These are phyloP conservation scores for Ganoderma meredithae DNA, from an alignment of 1,284 basidiomycete species.

Conservation along the genomic window DNA sequence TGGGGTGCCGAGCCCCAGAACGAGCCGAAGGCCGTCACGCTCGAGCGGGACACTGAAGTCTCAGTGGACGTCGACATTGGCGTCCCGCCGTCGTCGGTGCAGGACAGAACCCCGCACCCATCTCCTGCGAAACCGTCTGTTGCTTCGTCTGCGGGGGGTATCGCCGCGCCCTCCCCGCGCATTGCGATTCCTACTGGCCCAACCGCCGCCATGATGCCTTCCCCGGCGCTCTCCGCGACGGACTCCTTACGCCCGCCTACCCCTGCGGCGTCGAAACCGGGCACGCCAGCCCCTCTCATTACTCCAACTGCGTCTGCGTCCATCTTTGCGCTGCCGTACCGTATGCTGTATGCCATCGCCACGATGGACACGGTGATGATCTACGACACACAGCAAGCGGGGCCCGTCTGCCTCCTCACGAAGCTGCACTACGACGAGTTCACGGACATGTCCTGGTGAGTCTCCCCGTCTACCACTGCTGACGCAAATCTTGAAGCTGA, in stretches of 20 bases:
- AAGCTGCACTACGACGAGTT: slow-evolving; percentile 98
- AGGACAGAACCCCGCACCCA: slow-evolving; percentile 30
- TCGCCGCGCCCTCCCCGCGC: slow-evolving; percentile 45
- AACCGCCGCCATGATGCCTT: slow-evolving; percentile 48
- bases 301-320: slow-evolving; percentile 53
- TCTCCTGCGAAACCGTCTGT: slow-evolving; percentile 23
- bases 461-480: slow-evolving; percentile 33
- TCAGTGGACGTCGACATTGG: slow-evolving; percentile 62
- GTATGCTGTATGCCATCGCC: slow-evolving; percentile 95
- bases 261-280: slow-evolving; percentile 63
- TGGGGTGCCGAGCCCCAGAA: slow-evolving; percentile 44
- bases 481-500: too few relatives aligned
- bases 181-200: slow-evolving; percentile 50
- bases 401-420: slow-evolving; percentile 91
- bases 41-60: slow-evolving; percentile 79
- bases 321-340: slow-evolving; percentile 90
- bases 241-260: slow-evolving; percentile 62
- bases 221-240: slow-evolving; percentile 65
- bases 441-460: slow-evolving; percentile 95
- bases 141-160: slow-evolving; percentile 28
- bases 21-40: slow-evolving; percentile 59
- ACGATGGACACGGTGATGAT: slow-evolving; percentile 97
- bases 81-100: slow-evolving; percentile 12
- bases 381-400: slow-evolving; percentile 96
- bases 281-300: slow-evolving; percentile 49